phyloP scores from a whole-genome alignment of 2,329 filamentous ascomycete species.

The Aspergillus ustus region DNA sequence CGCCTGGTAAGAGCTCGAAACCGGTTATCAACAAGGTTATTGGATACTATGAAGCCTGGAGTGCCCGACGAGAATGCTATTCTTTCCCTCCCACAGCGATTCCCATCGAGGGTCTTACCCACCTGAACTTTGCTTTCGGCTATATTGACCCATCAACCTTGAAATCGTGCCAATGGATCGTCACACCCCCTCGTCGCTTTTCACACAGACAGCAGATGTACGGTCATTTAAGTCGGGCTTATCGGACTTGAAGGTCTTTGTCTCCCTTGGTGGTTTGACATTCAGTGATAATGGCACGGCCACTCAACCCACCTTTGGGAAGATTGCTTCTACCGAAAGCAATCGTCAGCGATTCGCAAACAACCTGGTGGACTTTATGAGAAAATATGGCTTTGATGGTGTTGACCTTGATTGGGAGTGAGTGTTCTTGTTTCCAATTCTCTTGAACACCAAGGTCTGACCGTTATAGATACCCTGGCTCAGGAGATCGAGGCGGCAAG shows the following conservation, averaged over 20 bases:
- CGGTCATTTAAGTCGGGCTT: neutral
- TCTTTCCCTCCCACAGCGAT: slow-evolving; percentile 3
- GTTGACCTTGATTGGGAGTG: slow-evolving; percentile 25
- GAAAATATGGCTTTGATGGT: slow-evolving; percentile 24
- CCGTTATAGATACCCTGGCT: slow-evolving; percentile 15
- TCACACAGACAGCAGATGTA: neutral
- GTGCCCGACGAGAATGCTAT: slow-evolving; percentile 24
- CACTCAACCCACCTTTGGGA: slow-evolving; percentile 7
- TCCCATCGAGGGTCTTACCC: slow-evolving; percentile 20
- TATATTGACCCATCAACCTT: slow-evolving; percentile 44
- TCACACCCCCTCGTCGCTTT: neutral
- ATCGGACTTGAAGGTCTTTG: slow-evolving; percentile 3
- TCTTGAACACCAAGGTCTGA: too few relatives aligned
- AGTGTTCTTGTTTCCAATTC: too few relatives aligned
- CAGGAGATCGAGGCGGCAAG: slow-evolving; percentile 19
- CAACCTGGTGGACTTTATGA: slow-evolving; percentile 13
- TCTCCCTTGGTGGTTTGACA: slow-evolving; percentile 20
- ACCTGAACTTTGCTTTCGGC: slow-evolving; percentile 47
- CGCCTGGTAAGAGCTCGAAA: neutral
- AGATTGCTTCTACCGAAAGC: neutral
- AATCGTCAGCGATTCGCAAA: slow-evolving; percentile 3
- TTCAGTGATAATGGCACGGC: slow-evolving; percentile 14
- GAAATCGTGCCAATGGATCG: slow-evolving; percentile 31
- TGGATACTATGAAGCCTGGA: slow-evolving; percentile 42
- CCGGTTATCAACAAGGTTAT: slow-evolving; percentile 21